Evolutionary conservation across 176 grass and related monocot genomes (phyloP).

Genomic region (Tillandsia leiboldiana): DNA sequence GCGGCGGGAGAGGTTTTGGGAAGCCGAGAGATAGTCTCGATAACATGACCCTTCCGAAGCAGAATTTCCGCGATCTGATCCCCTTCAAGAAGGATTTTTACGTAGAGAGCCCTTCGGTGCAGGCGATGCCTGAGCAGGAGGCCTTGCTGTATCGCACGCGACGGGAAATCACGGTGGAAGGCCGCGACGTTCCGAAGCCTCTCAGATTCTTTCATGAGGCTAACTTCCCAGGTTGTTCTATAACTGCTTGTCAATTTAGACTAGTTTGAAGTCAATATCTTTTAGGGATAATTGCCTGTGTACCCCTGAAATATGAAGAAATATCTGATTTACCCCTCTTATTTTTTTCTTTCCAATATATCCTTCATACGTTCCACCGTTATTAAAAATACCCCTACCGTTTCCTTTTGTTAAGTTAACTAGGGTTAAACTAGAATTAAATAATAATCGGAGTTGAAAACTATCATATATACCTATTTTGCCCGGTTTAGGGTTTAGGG

Average conservation of each 20-base stretch:
- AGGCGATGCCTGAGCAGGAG: constrained; percentile 81
- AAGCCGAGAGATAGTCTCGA: constrained; percentile 61
- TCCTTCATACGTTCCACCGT: too few relatives aligned
- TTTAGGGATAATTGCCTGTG: too few relatives aligned
- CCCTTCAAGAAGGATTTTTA: constrained; percentile 98
- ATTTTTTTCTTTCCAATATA: too few relatives aligned
- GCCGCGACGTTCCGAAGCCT: constrained; percentile 72
- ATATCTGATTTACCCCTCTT: too few relatives aligned
- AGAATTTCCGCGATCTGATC: constrained; percentile 63
- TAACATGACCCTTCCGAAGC: constrained; percentile 47
- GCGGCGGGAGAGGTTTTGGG: constrained; percentile 30
- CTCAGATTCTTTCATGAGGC: constrained; percentile 83
- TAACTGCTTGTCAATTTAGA: too few relatives aligned
- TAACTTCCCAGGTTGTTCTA: constrained; percentile 58
- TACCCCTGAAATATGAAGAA: too few relatives aligned
- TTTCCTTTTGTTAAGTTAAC: too few relatives aligned
- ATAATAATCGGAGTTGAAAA: too few relatives aligned
- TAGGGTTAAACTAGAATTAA: too few relatives aligned
- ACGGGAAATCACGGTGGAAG: constrained; percentile 66
- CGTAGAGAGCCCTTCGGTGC: constrained; percentile 56
- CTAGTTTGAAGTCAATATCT: background rate
- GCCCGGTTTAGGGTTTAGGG: too few relatives aligned
- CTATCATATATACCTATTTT: too few relatives aligned
- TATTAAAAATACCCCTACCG: too few relatives aligned
- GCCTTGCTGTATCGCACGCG: constrained; percentile 45